Evolutionary conservation across 805 yeast genomes (phyloP).

Genomic region (Wickerhamomyces hampshirensis): DNA sequence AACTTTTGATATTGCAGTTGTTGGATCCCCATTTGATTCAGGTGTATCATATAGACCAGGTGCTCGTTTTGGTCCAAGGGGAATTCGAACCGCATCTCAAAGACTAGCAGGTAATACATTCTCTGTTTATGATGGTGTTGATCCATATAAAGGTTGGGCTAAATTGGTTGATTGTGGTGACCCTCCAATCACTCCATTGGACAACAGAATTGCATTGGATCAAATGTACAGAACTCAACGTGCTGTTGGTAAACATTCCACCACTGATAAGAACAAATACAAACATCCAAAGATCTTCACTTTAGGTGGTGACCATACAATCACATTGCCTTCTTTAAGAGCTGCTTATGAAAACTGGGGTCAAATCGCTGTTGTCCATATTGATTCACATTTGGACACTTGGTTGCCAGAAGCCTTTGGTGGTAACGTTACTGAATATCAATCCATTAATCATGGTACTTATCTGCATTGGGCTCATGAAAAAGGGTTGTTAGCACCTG

Average conservation of each 20-base stretch:
- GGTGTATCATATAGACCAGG: constrained; percentile 50
- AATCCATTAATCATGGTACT: constrained; percentile 62
- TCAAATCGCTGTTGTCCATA: constrained; percentile 43
- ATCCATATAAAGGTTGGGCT: constrained; percentile 51
- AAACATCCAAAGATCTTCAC: constrained; percentile 37
- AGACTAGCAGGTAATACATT: constrained; percentile 34
- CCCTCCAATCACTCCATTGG: constrained; percentile 59
- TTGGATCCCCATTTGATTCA: constrained; percentile 54
- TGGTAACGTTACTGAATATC: constrained; percentile 56
- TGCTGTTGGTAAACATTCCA: constrained; percentile 36
- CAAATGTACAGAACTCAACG: constrained; percentile 51
- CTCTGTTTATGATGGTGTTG: constrained; percentile 49
- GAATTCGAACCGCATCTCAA: constrained; percentile 42
- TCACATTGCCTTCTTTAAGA: constrained; percentile 43
- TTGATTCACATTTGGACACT: constrained; percentile 68
- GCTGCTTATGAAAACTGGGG: constrained; percentile 45
- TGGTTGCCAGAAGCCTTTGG: constrained; percentile 63
- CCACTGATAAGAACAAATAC: constrained; percentile 26
- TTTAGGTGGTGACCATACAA: constrained; percentile 53
- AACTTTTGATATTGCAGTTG: constrained; percentile 42
- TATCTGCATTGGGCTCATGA: constrained; percentile 68
- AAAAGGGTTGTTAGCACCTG: constrained; percentile 48
- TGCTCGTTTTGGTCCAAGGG: constrained; percentile 48
- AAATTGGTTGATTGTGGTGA: constrained; percentile 57
- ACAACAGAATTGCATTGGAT: constrained; percentile 54